These are phyloP conservation scores for Cyberlindnera mrakii DNA, from an alignment of 805 yeast species.

Conservation along the genomic window DNA sequence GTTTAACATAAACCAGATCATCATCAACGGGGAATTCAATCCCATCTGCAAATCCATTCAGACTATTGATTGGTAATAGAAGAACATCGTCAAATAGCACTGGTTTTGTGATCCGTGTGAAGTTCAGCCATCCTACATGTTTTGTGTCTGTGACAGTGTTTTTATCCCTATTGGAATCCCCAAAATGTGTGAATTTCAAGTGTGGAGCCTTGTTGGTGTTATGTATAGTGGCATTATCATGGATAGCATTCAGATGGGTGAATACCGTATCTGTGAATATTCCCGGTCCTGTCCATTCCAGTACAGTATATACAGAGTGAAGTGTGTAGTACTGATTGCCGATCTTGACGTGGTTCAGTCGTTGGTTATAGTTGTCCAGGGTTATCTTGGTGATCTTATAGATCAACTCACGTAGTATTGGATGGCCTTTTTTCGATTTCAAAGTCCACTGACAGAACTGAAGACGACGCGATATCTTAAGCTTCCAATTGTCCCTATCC, in stretches of 20 bases:
- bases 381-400: constrained; percentile 48
- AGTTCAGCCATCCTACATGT: constrained; percentile 16
- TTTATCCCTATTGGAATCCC: constrained; percentile 9
- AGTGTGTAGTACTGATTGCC: constrained; percentile 30
- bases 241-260: constrained; percentile 36
- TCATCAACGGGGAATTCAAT: constrained; percentile 5
- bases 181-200: constrained; percentile 6
- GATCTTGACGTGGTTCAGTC: constrained; percentile 25
- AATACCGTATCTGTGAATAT: constrained; percentile 44
- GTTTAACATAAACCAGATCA: constrained; percentile 12
- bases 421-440: constrained; percentile 59
- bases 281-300: constrained; percentile 53
- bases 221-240: background rate
- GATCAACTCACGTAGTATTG: constrained; percentile 50
- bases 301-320: constrained; percentile 54
- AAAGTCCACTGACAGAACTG: constrained; percentile 61
- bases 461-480: constrained; percentile 44
- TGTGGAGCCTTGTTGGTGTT: constrained; percentile 32
- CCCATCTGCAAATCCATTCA: constrained; percentile 16
- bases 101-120: constrained; percentile 13
- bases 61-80: constrained; percentile 15
- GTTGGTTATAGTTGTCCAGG: constrained; percentile 31
- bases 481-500: constrained; percentile 47
- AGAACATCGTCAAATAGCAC: constrained; percentile 18
- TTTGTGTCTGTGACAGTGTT: constrained; percentile 6